Evolutionary conservation across 2,329 filamentous ascomycete species (phyloP).

Genomic region (Bipolaris cookei): DNA sequence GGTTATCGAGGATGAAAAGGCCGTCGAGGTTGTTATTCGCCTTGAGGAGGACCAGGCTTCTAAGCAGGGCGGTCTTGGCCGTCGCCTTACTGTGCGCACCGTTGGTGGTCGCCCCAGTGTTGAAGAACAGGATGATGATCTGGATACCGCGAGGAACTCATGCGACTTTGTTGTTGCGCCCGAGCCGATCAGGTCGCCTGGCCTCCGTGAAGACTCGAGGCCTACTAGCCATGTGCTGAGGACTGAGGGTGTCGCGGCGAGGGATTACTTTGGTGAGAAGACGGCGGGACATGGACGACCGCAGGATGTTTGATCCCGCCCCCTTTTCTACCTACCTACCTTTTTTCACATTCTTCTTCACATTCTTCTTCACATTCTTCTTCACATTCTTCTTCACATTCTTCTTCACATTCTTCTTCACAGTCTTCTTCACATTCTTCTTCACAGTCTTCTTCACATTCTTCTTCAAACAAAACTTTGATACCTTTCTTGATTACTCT

Average conservation of each 20-base stretch:
- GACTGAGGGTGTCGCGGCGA: slow-evolving; percentile 8
- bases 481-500: too few relatives aligned
- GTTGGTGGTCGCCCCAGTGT: slow-evolving; percentile 7
- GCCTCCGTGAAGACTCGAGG: neutral
- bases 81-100: slow-evolving; percentile 32
- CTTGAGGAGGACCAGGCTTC: slow-evolving; percentile 28
- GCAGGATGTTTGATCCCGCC: neutral
- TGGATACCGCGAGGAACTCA: neutral
- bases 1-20: slow-evolving; percentile 57
- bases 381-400: neutral
- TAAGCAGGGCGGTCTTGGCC: slow-evolving; percentile 22
- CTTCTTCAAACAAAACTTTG: neutral
- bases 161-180: slow-evolving; percentile 2
- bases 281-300: neutral
- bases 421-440: too few relatives aligned
- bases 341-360: neutral
- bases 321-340: neutral
- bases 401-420: neutral
- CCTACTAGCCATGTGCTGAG: slow-evolving; percentile 2
- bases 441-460: neutral
- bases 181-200: neutral
- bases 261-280: slow-evolving; percentile 6
- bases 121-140: neutral
- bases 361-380: neutral
- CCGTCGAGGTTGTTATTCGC: slow-evolving; percentile 38